Conservation (phyloP, 495 filamentous ascomycete species). For the Daldinia bambusicola region DNA sequence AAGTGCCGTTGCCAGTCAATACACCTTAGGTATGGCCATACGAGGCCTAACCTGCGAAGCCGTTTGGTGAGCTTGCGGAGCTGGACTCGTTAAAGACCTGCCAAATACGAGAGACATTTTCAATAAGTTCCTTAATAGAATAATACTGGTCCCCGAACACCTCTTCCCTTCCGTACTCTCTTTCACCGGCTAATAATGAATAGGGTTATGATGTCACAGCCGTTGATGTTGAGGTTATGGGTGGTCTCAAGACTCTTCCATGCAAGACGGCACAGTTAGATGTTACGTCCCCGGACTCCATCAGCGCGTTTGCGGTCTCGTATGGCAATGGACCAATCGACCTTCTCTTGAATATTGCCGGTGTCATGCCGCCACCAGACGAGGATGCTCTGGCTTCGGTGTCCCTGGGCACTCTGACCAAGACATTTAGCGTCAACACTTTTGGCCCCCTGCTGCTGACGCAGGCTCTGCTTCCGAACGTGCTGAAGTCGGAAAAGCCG, state of each 20-base stretch:
- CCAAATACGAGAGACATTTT: too few species aligned
- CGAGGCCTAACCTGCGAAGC: too few species aligned
- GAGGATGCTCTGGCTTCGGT: constrained; percentile 55
- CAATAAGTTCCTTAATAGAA: too few species aligned
- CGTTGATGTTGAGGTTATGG: constrained; percentile 12
- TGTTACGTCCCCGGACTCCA: constrained; percentile 19
- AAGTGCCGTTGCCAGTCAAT: too few species aligned
- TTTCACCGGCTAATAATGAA: neutral
- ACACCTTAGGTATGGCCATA: too few species aligned
- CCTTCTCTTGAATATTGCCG: constrained; percentile 22
- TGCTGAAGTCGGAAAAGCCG: constrained; percentile 25
- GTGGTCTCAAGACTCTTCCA: constrained; percentile 6
- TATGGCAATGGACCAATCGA: constrained; percentile 13
- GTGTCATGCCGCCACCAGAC: constrained; percentile 44
- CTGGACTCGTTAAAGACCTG: too few species aligned
- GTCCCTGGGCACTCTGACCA: neutral
- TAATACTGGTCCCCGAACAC: neutral
- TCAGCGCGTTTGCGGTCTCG: neutral
- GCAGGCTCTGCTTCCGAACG: constrained; percentile 45
- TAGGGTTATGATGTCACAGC: constrained; percentile 30
- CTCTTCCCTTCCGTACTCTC: neutral
- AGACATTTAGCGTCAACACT: constrained; percentile 74
- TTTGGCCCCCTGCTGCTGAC: constrained; percentile 75
- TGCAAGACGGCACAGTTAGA: constrained; percentile 18
- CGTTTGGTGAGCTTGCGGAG: too few species aligned